Percentiles rank a stretch among this genome's conserved stretches.
phyloP scores from a whole-genome alignment of 108 stramenopile species.

The Parmales sp. region DNA sequence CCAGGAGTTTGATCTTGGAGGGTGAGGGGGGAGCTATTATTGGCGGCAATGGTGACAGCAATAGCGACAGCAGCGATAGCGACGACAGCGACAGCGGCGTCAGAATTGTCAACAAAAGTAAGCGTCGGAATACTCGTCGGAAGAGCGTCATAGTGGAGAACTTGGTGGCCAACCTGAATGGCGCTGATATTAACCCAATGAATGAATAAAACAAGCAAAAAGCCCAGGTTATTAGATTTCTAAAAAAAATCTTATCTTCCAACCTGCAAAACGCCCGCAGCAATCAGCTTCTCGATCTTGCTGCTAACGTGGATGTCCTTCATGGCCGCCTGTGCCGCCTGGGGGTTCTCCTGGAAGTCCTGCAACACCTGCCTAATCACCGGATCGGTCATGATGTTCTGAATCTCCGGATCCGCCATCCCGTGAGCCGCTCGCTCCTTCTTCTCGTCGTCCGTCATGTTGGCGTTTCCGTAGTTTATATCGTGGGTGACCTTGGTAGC shows the following conservation, averaged over 20 bases:
- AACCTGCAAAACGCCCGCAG: conserved; percentile 89
- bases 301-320: conserved; percentile 64
- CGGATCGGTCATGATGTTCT: conserved; percentile 90
- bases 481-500: conserved; percentile 58
- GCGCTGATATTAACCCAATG: too few relatives aligned
- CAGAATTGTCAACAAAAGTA: too few relatives aligned
- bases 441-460: conserved; percentile 80
- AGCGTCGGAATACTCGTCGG: too few relatives aligned
- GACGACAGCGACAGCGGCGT: too few relatives aligned
- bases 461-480: conserved; percentile 63
- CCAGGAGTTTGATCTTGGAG: too few relatives aligned
- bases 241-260: conserved; percentile 24
- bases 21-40: too few relatives aligned
- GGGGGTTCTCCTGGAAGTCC: conserved; percentile 88
- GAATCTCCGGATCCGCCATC: conserved; percentile 99
- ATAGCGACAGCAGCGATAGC: too few relatives aligned
- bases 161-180: too few relatives aligned
- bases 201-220: too few relatives aligned
- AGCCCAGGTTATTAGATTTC: not conserved
- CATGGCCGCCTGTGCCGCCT: conserved; percentile 82
- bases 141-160: too few relatives aligned
- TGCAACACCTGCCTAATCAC: conserved; percentile 83
- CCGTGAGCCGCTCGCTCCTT: conserved; percentile 88
- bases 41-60: too few relatives aligned
- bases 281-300: conserved; percentile 97